Evolutionary conservation across 2,329 filamentous ascomycete genomes (phyloP), one percentile per base, ranked within the genome.

Genomic region (Beauveria sp.): DNA sequence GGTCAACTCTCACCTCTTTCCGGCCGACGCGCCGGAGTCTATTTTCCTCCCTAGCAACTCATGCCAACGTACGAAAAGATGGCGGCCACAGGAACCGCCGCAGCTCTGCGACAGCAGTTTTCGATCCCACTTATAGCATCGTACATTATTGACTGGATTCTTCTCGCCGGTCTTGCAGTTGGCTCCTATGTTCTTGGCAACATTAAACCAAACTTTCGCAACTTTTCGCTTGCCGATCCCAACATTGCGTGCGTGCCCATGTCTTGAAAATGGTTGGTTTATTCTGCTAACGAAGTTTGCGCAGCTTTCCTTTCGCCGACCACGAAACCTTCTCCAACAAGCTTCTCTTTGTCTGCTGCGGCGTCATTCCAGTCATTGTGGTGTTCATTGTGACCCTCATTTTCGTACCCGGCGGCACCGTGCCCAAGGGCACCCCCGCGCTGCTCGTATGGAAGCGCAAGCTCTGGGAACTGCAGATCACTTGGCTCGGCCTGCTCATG

Each of bases 381-480:
- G 87, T 96, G 67, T 73, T 88, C 56, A 43, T 91, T 57, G 81
- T 93, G 61, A 84, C 84, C 46, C 73, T 96, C 37, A 65, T 85
- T 63, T 79, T 93, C 66, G 85, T 94, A 1, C 91, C 91, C 1
- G 90, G 89, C 3, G 81, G 84, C 6, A 87, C 86, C 1, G 85
- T 88, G 1, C 81, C 84, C 18, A 79, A 78, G 47, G 80, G 81
- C 22, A 86, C 87, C 0, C 85, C 89, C 2, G 81, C 80, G 64
- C 73, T 80, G 4, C 75, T 90, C 59, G 79, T 92, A 50, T 92
- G 90, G 86, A 84, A 84, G 70, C 83, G 90, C 65, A 96, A 94
- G 75, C 72, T 96, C 1, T 97, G 93, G 92, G 92, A 97, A 73
- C 86, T 90, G 72, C 91, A 97, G 70, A 86, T 85, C 2, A 92